These are phyloP conservation scores for Plenodomus biglobosus DNA, from an alignment of 2,329 filamentous ascomycete genomes.

Conservation along the genomic window DNA sequence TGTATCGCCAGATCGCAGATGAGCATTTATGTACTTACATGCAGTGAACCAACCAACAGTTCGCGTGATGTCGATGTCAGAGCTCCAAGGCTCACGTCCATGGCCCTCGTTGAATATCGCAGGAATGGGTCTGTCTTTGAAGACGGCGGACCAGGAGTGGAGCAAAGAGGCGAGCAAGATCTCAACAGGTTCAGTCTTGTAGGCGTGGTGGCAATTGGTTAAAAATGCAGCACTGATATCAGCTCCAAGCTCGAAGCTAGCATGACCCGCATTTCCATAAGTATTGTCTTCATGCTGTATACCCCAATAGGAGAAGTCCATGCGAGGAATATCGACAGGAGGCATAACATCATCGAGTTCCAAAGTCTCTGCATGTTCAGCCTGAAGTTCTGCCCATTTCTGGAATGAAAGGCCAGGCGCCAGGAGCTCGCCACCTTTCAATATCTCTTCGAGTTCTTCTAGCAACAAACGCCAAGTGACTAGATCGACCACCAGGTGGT, in stretches of 20 bases:
- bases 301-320: constrained; percentile 46
- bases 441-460: constrained; percentile 48
- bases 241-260: constrained; percentile 36
- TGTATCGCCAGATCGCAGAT: neutral
- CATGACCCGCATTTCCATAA: constrained; percentile 41
- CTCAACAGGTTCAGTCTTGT: constrained; percentile 57
- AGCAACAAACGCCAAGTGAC: constrained; percentile 52
- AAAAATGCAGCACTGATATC: constrained; percentile 30
- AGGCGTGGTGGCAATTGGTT: constrained; percentile 44
- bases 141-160: constrained; percentile 58
- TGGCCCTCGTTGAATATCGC: constrained; percentile 51
- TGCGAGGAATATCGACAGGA: constrained; percentile 31
- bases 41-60: constrained; percentile 65
- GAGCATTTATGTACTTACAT: constrained; percentile 28
- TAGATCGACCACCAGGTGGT: constrained; percentile 48
- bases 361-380: constrained; percentile 34
- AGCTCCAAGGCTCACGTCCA: constrained; percentile 44
- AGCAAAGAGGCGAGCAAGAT: constrained; percentile 59
- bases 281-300: constrained; percentile 41
- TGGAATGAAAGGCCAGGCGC: constrained; percentile 41
- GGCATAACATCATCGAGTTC: constrained; percentile 28
- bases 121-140: constrained; percentile 56
- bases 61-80: constrained; percentile 55
- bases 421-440: constrained; percentile 37
- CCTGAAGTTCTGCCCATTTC: constrained; percentile 44